phyloP scores from a whole-genome alignment of 1,284 basidiomycete species.

The Earliella scabrosa region DNA sequence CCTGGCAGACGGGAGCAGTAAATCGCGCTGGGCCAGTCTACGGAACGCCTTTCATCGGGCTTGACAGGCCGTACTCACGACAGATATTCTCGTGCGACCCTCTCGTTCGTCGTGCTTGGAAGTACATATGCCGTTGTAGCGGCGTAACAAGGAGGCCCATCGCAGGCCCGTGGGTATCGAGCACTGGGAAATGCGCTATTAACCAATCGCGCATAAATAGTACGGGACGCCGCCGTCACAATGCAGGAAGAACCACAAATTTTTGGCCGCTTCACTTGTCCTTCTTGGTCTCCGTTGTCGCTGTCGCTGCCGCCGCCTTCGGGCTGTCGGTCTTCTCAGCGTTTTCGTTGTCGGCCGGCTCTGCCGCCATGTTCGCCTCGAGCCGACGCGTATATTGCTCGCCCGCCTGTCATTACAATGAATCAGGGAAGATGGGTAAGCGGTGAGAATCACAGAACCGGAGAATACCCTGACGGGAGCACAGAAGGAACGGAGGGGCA shows the following conservation, averaged over 20 bases:
- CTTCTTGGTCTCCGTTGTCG: slow-evolving; percentile 37
- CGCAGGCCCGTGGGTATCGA: no score
- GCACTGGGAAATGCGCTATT: no score
- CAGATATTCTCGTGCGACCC: slow-evolving; percentile 3
- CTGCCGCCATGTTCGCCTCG: slow-evolving; percentile 53
- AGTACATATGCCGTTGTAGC: not conserved
- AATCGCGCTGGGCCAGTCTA: not conserved
- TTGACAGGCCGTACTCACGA: not conserved
- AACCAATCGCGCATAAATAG: slow-evolving; percentile 1
- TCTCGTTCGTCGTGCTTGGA: not conserved
- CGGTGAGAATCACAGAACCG: slow-evolving; percentile 17
- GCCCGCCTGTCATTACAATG: slow-evolving; percentile 59
- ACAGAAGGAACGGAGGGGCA: not conserved
- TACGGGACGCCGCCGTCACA: no score
- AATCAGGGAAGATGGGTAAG: not conserved
- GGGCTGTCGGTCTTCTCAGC: slow-evolving; percentile 5
- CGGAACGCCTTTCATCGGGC: slow-evolving; percentile 12
- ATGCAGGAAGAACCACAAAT: no score
- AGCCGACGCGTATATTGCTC: slow-evolving; percentile 82
- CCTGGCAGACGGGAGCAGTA: no score
- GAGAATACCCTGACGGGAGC: no score
- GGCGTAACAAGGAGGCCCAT: not conserved
- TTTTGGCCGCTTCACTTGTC: slow-evolving; percentile 33
- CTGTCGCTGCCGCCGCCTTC: slow-evolving; percentile 12
- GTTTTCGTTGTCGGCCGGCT: slow-evolving; percentile 12